A percentile compares a stretch with the other conserved stretches of the same genome.
Evolutionary conservation across 805 yeast genomes (phyloP).

Genomic region (Myxozyma neotropica): DNA sequence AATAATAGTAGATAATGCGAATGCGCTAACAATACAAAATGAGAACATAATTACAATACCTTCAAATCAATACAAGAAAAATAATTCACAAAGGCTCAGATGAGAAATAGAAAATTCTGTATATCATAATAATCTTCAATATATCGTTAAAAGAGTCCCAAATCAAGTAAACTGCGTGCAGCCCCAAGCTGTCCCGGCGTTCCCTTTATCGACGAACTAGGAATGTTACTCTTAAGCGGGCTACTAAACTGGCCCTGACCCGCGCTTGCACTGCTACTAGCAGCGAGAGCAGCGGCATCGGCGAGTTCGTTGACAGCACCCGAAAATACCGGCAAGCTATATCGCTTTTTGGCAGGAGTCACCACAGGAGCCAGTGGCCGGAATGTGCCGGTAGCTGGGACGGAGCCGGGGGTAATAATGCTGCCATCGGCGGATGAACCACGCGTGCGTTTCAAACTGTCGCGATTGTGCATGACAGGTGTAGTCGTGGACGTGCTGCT

Average conservation of each 20-base stretch:
- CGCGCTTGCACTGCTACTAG: not conserved
- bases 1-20: not conserved
- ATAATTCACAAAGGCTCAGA: not conserved
- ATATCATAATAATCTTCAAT: no score
- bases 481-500: not conserved
- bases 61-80: not conserved
- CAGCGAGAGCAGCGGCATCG: constrained; percentile 2
- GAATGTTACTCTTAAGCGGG: constrained; percentile 31
- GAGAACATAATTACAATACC: not conserved
- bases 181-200: constrained; percentile 38
- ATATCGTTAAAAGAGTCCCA: constrained; percentile 27
- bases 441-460: not conserved
- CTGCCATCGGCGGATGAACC: not conserved
- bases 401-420: not conserved
- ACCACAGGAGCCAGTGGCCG: not conserved
- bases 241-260: constrained; percentile 19
- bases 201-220: constrained; percentile 35
- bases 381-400: not conserved
- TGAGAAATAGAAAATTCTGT: no score
- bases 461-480: not conserved
- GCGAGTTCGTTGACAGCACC: not conserved
- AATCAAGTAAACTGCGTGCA: constrained; percentile 35
- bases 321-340: not conserved
- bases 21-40: not conserved
- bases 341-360: constrained; percentile 17